Evolutionary conservation across 495 filamentous ascomycete species (phyloP).

Genomic region (Penicillium coprophilum): DNA sequence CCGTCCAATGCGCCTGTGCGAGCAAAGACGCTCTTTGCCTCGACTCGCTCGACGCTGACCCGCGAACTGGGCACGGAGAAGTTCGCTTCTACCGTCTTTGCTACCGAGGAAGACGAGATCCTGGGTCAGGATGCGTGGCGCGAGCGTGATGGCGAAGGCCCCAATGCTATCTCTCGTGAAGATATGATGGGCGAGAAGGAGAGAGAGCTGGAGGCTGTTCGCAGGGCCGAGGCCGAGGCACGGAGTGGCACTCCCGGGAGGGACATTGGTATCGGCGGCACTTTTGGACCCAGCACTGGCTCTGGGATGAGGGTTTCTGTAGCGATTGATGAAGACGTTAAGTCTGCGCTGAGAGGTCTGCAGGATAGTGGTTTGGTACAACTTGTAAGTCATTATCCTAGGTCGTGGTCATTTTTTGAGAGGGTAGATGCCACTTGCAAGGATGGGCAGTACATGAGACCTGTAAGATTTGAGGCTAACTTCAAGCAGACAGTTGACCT

Average conservation of each 20-base stretch:
- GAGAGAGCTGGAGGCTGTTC: slow-evolving; percentile 70
- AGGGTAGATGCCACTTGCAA: slow-evolving; percentile 4
- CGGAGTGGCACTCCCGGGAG: slow-evolving; percentile 65
- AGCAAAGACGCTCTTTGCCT: slow-evolving; percentile 94
- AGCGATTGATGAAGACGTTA: slow-evolving; percentile 65
- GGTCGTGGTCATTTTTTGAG: not conserved
- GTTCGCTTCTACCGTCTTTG: slow-evolving; percentile 80
- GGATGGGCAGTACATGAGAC: slow-evolving; percentile 1
- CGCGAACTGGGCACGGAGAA: slow-evolving; percentile 87
- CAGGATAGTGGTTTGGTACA: slow-evolving; percentile 67
- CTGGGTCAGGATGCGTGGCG: slow-evolving; percentile 70
- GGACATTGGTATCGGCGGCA: slow-evolving; percentile 55
- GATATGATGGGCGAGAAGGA: slow-evolving; percentile 90
- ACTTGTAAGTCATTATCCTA: slow-evolving; percentile 57
- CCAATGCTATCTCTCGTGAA: slow-evolving; percentile 33
- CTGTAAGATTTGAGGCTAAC: slow-evolving; percentile 30
- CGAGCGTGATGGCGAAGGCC: slow-evolving; percentile 67
- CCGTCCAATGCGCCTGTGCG: slow-evolving; percentile 86
- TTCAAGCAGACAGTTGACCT: slow-evolving; percentile 57
- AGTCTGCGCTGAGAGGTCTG: slow-evolving; percentile 62
- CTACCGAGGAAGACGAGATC: slow-evolving; percentile 65
- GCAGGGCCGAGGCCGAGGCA: slow-evolving; percentile 77
- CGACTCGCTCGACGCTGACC: slow-evolving; percentile 77
- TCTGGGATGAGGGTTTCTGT: slow-evolving; percentile 60
- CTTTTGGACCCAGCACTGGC: slow-evolving; percentile 55